Percentiles rank a stretch among this genome's conserved stretches.
phyloP scores from a whole-genome alignment of 106 monocot species.

The Dendrobium chrysotoxum region DNA sequence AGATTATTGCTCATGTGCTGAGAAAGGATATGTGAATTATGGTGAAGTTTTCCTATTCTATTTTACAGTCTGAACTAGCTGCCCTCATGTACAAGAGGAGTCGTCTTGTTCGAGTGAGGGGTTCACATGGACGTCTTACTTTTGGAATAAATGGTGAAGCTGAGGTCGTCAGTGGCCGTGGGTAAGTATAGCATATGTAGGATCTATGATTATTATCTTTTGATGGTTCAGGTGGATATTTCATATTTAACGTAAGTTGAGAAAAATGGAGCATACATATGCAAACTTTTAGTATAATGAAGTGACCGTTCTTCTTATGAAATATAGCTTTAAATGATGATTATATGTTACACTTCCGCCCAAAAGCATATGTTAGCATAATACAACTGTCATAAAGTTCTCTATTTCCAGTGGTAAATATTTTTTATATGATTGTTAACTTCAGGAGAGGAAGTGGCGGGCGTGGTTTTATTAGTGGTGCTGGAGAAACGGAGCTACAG shows the following conservation, averaged over 20 bases:
- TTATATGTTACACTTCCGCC: not conserved
- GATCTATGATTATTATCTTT: not conserved
- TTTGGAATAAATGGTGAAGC: constrained; percentile 92
- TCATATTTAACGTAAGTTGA: not conserved
- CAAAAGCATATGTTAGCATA: not conserved
- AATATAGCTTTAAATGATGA: not conserved
- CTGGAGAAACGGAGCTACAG: constrained; percentile 97
- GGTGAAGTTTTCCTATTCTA: constrained; percentile 1
- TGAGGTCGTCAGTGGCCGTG: constrained; percentile 92
- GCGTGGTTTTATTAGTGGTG: constrained; percentile 94
- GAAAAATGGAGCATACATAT: not conserved
- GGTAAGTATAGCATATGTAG: constrained; percentile 40
- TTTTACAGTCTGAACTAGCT: constrained; percentile 76
- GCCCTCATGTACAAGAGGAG: constrained; percentile 92
- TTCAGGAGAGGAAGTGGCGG: constrained; percentile 93
- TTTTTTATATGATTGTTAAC: not conserved
- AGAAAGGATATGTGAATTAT: not conserved
- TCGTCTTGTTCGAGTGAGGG: constrained; percentile 84
- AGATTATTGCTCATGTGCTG: not conserved
- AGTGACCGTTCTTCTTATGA: not conserved
- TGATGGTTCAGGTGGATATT: not conserved
- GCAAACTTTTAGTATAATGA: not conserved
- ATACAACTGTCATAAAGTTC: not conserved
- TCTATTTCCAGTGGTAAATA: not conserved
- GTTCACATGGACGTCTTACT: constrained; percentile 77